Base-by-base conservation (phyloP, 106 monocot genomes). In the Allium cepa region DNA sequence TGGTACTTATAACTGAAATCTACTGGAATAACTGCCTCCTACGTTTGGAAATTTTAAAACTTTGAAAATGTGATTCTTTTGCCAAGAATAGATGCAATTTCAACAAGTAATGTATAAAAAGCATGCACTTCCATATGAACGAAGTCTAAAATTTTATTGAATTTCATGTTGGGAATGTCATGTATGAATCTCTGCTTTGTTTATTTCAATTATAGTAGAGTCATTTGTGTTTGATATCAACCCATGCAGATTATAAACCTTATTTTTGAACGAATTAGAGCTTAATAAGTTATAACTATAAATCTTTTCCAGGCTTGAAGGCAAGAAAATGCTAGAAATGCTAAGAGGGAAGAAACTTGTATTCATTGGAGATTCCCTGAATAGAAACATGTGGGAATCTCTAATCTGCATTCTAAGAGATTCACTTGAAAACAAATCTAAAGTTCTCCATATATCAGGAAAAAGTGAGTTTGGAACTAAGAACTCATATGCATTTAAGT, bases 351-450 rank as follows among this genome's bases (percentile, higher is more conserved):
- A 76, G 60, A 75, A 76, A 47, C 52, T 83, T 26, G 75, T 65
- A 8, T 83, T 83, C 51, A 72, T 79, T 26, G 83, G 83, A 3
- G 83, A 83, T 53, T 83, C 83, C 10, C 66, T 79, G 47, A 83
- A 83, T 50, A 53, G 83, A 16, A 83, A 83, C 53, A 83, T 83
- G 83, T 83, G 83, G 83, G 78, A 79, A 36, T 83, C 79, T 7
- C 79, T 83, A 7, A 68, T 73, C 59, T 83, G 83, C 73, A 73
- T 79, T 11, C 65, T 83, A 13, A 62, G 79, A 57, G 58, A 70
- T 11, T 72, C 76, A 16, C 50, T 73, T 15, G 6, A 49, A 11
- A 12, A 73, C 55, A 73, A 76, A 65, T 11, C 14, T 8, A 9
- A 36, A 12, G 72, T 70, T 9, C 53, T 62, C 9, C 79, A 83